Evolutionary conservation across 495 filamentous ascomycete species (phyloP).

Genomic region (Penicillium longicatenatum): DNA sequence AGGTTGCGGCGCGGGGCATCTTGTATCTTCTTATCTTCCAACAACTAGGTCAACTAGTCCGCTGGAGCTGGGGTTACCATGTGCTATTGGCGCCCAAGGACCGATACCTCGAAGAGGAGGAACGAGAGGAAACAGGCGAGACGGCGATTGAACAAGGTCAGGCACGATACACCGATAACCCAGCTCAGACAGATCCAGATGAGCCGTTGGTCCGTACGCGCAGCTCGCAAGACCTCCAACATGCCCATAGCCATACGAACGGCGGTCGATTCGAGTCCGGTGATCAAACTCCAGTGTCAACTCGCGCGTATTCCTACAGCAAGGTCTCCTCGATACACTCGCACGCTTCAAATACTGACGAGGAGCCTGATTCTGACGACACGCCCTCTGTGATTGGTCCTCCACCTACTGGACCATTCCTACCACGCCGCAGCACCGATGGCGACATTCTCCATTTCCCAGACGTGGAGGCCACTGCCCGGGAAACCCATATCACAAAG

Average conservation of each 20-base stretch:
- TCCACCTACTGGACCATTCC: constrained; percentile 41
- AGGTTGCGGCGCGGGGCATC: constrained; percentile 92
- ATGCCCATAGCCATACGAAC: constrained; percentile 14
- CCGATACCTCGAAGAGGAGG: constrained; percentile 59
- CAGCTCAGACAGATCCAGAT: constrained; percentile 46
- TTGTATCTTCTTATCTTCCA: constrained; percentile 96
- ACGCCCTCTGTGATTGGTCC: constrained; percentile 32
- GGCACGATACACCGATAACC: constrained; percentile 64
- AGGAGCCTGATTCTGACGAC: constrained; percentile 29
- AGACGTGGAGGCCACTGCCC: constrained; percentile 37
- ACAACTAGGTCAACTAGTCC: constrained; percentile 90
- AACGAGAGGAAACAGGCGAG: constrained; percentile 49
- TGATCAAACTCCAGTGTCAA: constrained; percentile 44
- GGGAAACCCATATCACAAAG: constrained; percentile 18
- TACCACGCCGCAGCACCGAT: constrained; percentile 40
- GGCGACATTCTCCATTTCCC: constrained; percentile 48
- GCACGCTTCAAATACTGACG: constrained; percentile 6
- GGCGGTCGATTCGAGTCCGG: constrained; percentile 41
- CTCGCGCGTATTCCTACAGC: constrained; percentile 36
- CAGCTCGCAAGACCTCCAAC: constrained; percentile 29
- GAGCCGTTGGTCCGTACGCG: constrained; percentile 45
- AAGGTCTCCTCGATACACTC: constrained; percentile 33
- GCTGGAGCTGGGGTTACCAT: constrained; percentile 98
- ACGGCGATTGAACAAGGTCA: constrained; percentile 63
- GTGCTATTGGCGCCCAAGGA: constrained; percentile 81